Evolutionary conservation across 2,329 filamentous ascomycete genomes (phyloP).

Genomic region (Paramyrothecium roridum): DNA sequence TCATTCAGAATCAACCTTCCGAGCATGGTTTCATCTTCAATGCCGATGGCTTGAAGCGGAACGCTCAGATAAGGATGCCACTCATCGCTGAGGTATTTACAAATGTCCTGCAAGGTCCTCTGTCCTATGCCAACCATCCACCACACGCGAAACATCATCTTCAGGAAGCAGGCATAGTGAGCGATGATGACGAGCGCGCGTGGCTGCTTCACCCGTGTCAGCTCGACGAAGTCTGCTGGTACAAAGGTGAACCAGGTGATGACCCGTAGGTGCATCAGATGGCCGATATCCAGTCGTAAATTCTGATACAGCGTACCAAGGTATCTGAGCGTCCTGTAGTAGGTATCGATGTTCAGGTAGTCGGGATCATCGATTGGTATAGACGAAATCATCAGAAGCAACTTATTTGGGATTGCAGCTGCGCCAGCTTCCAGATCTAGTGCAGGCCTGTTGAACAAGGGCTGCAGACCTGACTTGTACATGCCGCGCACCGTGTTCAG

Average conservation of each 20-base stretch:
- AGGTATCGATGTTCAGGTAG: constrained; percentile 30
- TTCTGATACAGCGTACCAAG: constrained; percentile 51
- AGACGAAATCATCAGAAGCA: constrained; percentile 46
- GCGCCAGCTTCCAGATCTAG: constrained; percentile 41
- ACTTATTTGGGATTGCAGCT: constrained; percentile 40
- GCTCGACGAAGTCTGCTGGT: constrained; percentile 38
- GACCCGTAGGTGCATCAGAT: constrained; percentile 44
- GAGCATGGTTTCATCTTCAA: constrained; percentile 29
- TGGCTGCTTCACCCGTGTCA: constrained; percentile 37
- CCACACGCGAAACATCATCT: constrained; percentile 41
- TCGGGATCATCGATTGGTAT: constrained; percentile 41
- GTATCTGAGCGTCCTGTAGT: constrained; percentile 44
- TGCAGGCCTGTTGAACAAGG: constrained; percentile 45
- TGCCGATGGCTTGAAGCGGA: constrained; percentile 33
- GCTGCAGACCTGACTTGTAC: constrained; percentile 13
- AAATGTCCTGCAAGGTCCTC: constrained; percentile 42
- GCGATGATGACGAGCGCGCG: constrained; percentile 50
- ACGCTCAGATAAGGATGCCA: constrained; percentile 39
- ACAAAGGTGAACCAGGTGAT: constrained; percentile 53
- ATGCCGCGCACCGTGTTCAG: constrained; percentile 32
- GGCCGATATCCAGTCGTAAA: constrained; percentile 39
- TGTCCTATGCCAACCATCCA: constrained; percentile 47
- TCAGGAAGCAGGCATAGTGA: constrained; percentile 49
- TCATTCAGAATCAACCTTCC: constrained; percentile 42
- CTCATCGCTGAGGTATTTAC: constrained; percentile 30